These are phyloP conservation scores for Pichia sp. DNA, from an alignment of 1,139 yeast genomes.

Conservation along the genomic window DNA sequence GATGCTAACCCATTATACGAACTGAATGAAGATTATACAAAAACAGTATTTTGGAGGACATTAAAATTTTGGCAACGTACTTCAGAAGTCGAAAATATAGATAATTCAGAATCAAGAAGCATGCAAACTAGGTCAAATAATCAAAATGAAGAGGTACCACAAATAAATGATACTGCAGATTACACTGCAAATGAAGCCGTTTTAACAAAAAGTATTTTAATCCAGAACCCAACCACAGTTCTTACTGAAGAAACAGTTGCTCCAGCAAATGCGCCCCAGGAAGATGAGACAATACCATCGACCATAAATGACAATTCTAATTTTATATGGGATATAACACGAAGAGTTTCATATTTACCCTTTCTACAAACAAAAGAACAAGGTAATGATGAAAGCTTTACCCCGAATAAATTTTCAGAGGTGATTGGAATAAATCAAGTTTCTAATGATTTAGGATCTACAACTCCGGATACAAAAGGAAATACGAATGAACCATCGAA, in stretches of 20 bases:
- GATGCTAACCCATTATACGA: neutral
- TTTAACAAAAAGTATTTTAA: neutral
- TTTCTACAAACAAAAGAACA: no score
- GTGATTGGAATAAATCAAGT: slow-evolving; percentile 4
- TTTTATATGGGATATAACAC: slow-evolving; percentile 11
- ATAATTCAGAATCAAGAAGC: neutral
- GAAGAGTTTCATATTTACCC: slow-evolving; percentile 5
- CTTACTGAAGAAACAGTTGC: neutral
- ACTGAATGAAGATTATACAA: neutral
- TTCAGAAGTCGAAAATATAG: neutral
- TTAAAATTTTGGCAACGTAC: slow-evolving; percentile 10
- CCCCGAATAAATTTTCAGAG: slow-evolving; percentile 6
- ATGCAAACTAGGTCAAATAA: neutral
- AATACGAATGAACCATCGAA: neutral
- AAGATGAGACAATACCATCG: neutral
- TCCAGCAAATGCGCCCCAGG: neutral
- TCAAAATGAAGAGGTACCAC: neutral
- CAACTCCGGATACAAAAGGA: neutral
- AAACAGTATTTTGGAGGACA: slow-evolving; percentile 8
- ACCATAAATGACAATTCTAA: neutral
- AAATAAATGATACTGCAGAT: neutral
- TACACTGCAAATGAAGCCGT: neutral
- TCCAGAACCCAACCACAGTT: neutral
- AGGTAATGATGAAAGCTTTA: neutral
- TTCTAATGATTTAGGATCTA: neutral